Evolutionary conservation across 257 asterid species (phyloP), one percentile per base, ranked within the genome.

Genomic region (Fraxinus cuspidata): DNA sequence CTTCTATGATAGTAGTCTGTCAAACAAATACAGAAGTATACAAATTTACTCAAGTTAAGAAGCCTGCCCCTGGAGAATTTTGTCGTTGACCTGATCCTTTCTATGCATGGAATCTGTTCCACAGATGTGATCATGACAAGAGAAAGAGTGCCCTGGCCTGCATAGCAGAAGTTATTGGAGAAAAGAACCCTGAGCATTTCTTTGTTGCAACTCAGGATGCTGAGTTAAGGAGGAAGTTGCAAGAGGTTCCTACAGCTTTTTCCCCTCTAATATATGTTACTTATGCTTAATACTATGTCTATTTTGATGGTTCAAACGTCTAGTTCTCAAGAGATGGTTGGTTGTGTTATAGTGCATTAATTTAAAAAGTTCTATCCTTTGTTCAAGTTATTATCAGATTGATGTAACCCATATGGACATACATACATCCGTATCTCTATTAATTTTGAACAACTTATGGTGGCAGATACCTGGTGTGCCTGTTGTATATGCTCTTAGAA

Each of bases 131-230:
- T 40, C 97, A 95, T 84, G 99, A 93, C 85, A 87, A 80, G 74
- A 87, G 90, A 65, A 90, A 82, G 86, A 92, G 89, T 75, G 97
- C 91, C 70, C 89, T 80, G 64, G 87, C 86, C 74, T 95, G 97
- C 85, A 79, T 93, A 63, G 84, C 88, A 15, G 99, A 95, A 72
- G 91, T 93, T 75, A 91, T 88, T 71, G 97, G 97, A 68, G 94
- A 86, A 78, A 88, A 77, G 12, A 95, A 95, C 86, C 23, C 86
- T 0, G 98, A 93, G 81, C 98, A 90, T 81, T 91, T 93, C 81
- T 93, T 88, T 90, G 94, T 95, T 81, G 97, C 96, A 74, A 87
- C 98, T 10, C 99, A 93, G 83, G 99, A 95, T 84, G 92, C 91
- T 19, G 96, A 87, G 77, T 82, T 93, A 76, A 86, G 98, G 81